Evolutionary conservation across 1,139 yeast species (phyloP).

Genomic region (Geotrichum restrictum): DNA sequence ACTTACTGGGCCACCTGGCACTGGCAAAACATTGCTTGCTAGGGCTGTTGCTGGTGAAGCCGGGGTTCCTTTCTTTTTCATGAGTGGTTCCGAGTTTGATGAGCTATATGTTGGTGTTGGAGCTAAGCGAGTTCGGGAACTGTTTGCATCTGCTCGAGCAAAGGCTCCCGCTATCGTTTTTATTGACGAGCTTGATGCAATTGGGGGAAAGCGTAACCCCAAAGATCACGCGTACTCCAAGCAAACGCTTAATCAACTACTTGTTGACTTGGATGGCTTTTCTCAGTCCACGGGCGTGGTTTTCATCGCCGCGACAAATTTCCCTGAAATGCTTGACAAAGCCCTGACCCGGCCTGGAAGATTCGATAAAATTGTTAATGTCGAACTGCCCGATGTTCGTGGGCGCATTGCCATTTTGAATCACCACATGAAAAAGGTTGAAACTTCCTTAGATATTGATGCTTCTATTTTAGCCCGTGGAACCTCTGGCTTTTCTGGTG

Average conservation of each 20-base stretch:
- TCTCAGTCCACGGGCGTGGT: conserved; percentile 90
- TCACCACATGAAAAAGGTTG: conserved; percentile 90
- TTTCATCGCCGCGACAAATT: conserved; percentile 96
- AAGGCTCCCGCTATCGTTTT: conserved; percentile 96
- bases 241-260: conserved; percentile 90
- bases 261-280: conserved; percentile 95
- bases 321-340: conserved; percentile 93
- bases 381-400: conserved; percentile 94
- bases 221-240: conserved; percentile 97
- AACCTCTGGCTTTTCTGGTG: conserved; percentile 96
- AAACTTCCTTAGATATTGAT: conserved; percentile 78
- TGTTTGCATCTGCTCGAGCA: conserved; percentile 87
- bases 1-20: conserved; percentile 98
- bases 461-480: conserved; percentile 89
- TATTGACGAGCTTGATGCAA: conserved; percentile 95
- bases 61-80: conserved; percentile 95
- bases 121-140: conserved; percentile 93
- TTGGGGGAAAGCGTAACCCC: conserved; percentile 96
- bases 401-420: conserved; percentile 90
- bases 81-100: conserved; percentile 98
- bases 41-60: conserved; percentile 99
- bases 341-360: conserved; percentile 98
- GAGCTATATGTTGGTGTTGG: conserved; percentile 98
- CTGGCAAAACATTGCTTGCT: conserved; percentile 95
- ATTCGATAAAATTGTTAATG: conserved; percentile 92